Base-by-base conservation (phyloP, 2,329 filamentous ascomycete species). In the Bisporella sp. region DNA sequence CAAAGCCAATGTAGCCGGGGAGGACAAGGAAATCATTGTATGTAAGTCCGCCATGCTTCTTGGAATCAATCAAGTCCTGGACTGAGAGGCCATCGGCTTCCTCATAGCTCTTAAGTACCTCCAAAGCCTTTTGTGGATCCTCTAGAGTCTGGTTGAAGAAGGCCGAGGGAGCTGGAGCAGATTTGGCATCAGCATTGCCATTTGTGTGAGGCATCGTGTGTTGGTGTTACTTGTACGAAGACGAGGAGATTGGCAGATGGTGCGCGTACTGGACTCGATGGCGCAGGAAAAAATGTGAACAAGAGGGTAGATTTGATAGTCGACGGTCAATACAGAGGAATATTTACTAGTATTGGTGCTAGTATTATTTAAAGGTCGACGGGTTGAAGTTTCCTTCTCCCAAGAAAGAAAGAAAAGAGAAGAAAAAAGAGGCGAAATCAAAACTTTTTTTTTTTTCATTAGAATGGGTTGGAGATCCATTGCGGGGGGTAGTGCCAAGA, bases 1-100 rank as follows among this genome's bases (percentile, higher is more conserved):
- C 83, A 73, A 99, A 99, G 71, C 92, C 93, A 74, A 99, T 96
- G 75, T 96, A 96, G 68, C 95, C 95, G 52, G 93, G 93, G 55
- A 99, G 80, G 64, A 99, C 75, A 57, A 99, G 83, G 76, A 99
- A 99, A 73, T 99, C 93, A 72, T 99, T 99, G 80, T 96, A 99
- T 53, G 92, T 97, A 66, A 99, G 78, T 64, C 93, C 93, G 56
- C 93, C 93, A 66, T 91, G 88, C 71, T 85, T 86, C 74, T 87
- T 86, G 59, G 92, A 91, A 75, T 99, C 87, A 69, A 97, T 82
- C 62, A 99, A 79, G 58, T 89, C 84, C 66, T 89, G 77, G 64
- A 95, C 82, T 68, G 89, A 82, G 63, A 99, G 85, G 53, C 93
- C 93, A 81, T 99, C 93, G 62, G 75, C 78, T 68, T 78, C 77